Evolutionary conservation across 176 grass and related monocot species (phyloP), one percentile per base, ranked within the genome.

Genomic region (Urochloa ruziziensis): DNA sequence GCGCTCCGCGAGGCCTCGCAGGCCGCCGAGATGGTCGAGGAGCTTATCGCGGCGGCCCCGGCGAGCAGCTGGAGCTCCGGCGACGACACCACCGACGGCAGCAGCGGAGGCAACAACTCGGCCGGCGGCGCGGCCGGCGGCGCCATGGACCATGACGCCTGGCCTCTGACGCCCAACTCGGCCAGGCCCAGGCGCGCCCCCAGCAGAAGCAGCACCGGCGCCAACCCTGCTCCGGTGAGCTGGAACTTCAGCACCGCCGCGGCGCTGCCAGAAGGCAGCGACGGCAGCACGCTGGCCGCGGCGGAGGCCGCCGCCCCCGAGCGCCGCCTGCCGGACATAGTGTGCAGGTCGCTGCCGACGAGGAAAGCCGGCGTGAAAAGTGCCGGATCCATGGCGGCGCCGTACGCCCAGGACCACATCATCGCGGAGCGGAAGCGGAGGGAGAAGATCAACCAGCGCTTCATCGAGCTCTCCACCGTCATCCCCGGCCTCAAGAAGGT

Each of bases 401-500:
- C 85, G 42, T 67, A 81, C 53, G 81, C 70, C 9, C 84, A 85
- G 43, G 88, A 96, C 29, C 94, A 96, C 60, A 83, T 93, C 42
- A 82, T 96, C 46, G 88, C 94, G 2, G 94, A 96, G 80, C 78
- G 94, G 32, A 88, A 84, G 88, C 72, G 94, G n/a, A 48, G 94
- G 75, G 94, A 93, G 86, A 96, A 91, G 86, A 92, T 96, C 76
- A 96, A 91, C 46, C 75, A 96, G 62, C 78, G 83, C 6, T 96
- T 93, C 79, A 82, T 93, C 67, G 94, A 93, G 71, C 91, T 93
- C 70, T 96, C 91, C 54, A 82, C 86, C 23, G 62, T 91, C 39
- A 96, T 96, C 70, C 94, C 94, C 36, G 76, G 65, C 29, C 88
- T 93, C 21, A 96, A 96, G 75, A 96, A 96, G 93, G 93, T 89